These are phyloP conservation scores for Ceratocystiopsis brevicomis DNA, from an alignment of 2,329 filamentous ascomycete genomes.

Conservation along the genomic window DNA sequence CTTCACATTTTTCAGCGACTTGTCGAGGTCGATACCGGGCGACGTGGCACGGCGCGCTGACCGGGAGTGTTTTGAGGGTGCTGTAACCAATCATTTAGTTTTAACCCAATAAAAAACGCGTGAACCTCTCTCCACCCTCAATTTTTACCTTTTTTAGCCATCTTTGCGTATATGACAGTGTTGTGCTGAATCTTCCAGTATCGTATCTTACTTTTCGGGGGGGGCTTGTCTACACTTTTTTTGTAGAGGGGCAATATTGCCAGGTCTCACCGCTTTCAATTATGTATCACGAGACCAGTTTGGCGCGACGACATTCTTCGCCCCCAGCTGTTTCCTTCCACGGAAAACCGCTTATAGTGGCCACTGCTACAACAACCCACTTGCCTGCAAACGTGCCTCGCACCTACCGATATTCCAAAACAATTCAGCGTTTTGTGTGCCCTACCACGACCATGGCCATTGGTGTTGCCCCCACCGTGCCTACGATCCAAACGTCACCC, in stretches of 20 bases:
- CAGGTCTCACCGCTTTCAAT: not conserved
- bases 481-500: too few relatives aligned
- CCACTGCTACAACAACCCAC: too few relatives aligned
- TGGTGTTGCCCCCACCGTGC: too few relatives aligned
- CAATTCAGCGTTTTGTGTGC: too few relatives aligned
- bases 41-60: constrained; percentile 55
- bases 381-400: too few relatives aligned
- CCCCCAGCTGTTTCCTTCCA: too few relatives aligned
- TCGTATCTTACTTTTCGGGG: not conserved
- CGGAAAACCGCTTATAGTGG: too few relatives aligned
- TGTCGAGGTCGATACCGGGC: constrained; percentile 51
- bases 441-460: too few relatives aligned
- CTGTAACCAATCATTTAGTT: constrained; percentile 18
- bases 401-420: too few relatives aligned
- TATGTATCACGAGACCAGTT: too few relatives aligned
- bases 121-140: not conserved
- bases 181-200: not conserved
- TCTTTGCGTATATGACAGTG: not conserved
- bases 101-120: not conserved
- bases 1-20: constrained; percentile 44
- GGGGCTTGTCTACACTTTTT: not conserved
- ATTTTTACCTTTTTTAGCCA: not conserved
- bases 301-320: too few relatives aligned
- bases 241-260: not conserved
- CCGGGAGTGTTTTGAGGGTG: constrained; percentile 49